Conservation (phyloP, 2,329 filamentous ascomycete species). For the Aspergillus sp. region DNA sequence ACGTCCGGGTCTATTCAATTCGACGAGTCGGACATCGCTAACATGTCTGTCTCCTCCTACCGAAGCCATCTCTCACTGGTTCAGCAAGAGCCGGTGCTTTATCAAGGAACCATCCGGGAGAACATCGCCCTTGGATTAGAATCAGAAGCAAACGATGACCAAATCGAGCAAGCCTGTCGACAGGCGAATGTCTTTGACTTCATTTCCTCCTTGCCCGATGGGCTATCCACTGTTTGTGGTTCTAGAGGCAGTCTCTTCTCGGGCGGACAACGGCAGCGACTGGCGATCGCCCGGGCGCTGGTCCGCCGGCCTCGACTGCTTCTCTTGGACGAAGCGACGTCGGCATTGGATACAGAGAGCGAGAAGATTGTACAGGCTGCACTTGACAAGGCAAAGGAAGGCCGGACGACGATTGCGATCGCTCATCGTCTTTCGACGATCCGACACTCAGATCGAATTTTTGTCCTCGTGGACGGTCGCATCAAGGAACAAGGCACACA, state of each 20-base stretch:
- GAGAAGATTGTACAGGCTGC: constrained; percentile 27
- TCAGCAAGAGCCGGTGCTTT: constrained; percentile 71
- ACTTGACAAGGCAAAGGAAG: constrained; percentile 13
- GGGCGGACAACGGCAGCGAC: constrained; percentile 44
- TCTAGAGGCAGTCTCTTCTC: constrained; percentile 36
- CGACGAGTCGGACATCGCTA: constrained; percentile 60
- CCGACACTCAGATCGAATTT: constrained; percentile 22
- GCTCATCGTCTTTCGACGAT: constrained; percentile 43
- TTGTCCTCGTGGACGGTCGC: constrained; percentile 40
- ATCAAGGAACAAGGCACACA: constrained; percentile 44
- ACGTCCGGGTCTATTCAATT: constrained; percentile 63
- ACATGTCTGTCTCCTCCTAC: constrained; percentile 61
- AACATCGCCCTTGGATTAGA: constrained; percentile 62
- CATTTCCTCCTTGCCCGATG: constrained; percentile 38
- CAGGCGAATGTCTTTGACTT: constrained; percentile 39
- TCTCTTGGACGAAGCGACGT: constrained; percentile 47
- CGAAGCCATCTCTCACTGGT: constrained; percentile 69
- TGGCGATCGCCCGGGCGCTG: constrained; percentile 45
- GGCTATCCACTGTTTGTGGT: constrained; percentile 35
- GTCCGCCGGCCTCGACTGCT: constrained; percentile 41
- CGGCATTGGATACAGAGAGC: constrained; percentile 39
- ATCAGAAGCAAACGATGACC: constrained; percentile 22
- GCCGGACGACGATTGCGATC: constrained; percentile 35
- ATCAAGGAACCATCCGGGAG: constrained; percentile 67
- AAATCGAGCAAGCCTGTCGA: constrained; percentile 35